Base-by-base conservation (phyloP, 2,329 filamentous ascomycete species). In the Mycosphaerella sp. region DNA sequence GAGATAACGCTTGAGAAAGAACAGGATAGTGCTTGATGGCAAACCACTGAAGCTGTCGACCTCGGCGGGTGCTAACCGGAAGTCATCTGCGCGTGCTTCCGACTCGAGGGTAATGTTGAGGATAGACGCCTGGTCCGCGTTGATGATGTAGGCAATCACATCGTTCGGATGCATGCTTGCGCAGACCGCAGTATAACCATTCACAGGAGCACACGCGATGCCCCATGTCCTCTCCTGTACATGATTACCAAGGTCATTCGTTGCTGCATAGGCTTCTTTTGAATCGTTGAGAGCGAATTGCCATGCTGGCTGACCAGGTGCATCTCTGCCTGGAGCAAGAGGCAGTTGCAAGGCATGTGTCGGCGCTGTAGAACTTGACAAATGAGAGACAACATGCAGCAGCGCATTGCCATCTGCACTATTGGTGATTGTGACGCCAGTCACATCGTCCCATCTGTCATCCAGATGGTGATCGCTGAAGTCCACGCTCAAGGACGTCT, bases 101-200 rank as follows among this genome's bases (percentile, higher is more conserved):
- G 32, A 26, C 23, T 51, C 48, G 21, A 45, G 29, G 3, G 48
- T 45, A 10, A 51, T 51, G 26, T 48, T 58, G 41, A 67, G 42
- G 5, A 55, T 45, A 26, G 55, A 59, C 8, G 50, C 17, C 51
- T 79, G 74, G 26, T 76, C 73, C 3, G 74, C 71, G 6, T 72
- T 66, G 6, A 77, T 77, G 0, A 73, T 73, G 62, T 83, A 83
- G 56, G 83, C 78, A 11, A 82, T 69, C 69, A 79, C 77, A 62
- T 82, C 76, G 3, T 74, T 78, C 0, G 80, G 80, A 62, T 84
- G 79, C 29, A 79, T 61, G 2, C 76, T 78, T 45, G 76, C 70
- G 52, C 75, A 78, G 3, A 72, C 71, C 4, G 77, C 79, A 11
- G 76, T 65, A 23, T 75, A 73, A 31, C 76, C 74, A 21, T 74